A percentile compares a stretch with the other conserved stretches of the same genome.
These are phyloP conservation scores for Eimeria necatrix DNA, from an alignment of 169 alveolate genomes.

Conservation along the genomic window DNA sequence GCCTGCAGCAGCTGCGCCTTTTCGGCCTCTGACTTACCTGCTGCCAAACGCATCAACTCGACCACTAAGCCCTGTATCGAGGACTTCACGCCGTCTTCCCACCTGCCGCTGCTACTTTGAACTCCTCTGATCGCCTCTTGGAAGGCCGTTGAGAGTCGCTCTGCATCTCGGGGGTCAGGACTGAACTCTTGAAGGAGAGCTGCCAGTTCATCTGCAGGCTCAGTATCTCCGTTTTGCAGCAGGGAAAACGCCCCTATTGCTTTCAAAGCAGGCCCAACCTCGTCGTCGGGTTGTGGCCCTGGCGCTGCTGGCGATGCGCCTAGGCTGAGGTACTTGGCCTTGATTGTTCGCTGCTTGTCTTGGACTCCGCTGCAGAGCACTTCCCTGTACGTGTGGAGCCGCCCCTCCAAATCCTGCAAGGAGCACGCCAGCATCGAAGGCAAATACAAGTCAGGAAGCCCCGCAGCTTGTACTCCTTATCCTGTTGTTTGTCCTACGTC, in stretches of 20 bases:
- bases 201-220: conserved; percentile 49
- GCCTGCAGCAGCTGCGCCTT: conserved; percentile 49
- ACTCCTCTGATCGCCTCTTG: neutral
- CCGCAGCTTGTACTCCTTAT: neutral
- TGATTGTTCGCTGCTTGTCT: conserved; percentile 60
- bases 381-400: conserved; percentile 54
- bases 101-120: conserved; percentile 14
- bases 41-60: conserved; percentile 44
- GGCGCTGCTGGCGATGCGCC: conserved; percentile 17
- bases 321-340: conserved; percentile 29
- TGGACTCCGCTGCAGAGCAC: conserved; percentile 67
- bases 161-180: conserved; percentile 39
- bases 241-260: neutral
- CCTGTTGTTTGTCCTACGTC: neutral
- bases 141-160: neutral
- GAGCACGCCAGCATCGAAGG: neutral
- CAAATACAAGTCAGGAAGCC: neutral
- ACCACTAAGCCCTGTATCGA: conserved; percentile 17
- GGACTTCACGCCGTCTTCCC: conserved; percentile 26
- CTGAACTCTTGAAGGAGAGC: neutral
- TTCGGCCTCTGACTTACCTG: conserved; percentile 10
- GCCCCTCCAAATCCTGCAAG: conserved; percentile 32
- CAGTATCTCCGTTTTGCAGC: neutral
- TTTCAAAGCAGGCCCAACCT: neutral
- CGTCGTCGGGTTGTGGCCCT: neutral